These are phyloP conservation scores for Daedalea quercina DNA, from an alignment of 768 basidiomycete species.

Conservation along the genomic window DNA sequence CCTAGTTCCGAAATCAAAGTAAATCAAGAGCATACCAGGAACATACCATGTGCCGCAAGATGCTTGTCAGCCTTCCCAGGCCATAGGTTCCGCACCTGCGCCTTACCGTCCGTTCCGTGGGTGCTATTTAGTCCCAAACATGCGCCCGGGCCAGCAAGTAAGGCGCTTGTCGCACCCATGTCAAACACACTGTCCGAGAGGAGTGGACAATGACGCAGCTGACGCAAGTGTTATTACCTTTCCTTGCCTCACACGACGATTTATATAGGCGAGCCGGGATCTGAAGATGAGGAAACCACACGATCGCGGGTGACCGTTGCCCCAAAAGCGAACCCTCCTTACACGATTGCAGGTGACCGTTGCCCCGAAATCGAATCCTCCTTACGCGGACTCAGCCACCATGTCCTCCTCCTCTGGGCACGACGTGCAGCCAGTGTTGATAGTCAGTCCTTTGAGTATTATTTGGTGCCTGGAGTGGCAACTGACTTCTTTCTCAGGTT, in stretches of 20 bases:
- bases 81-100: neutral
- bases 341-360: too few species aligned
- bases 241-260: neutral
- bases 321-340: too few species aligned
- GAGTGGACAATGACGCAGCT: neutral
- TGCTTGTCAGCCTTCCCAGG: neutral
- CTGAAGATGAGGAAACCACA: neutral
- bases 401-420: neutral
- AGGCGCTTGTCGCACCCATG: neutral
- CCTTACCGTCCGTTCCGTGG: neutral
- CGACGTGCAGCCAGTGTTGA: neutral
- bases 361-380: neutral
- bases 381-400: neutral
- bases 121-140: neutral
- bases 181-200: neutral
- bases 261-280: neutral
- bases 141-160: neutral
- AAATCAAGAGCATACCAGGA: neutral
- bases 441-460: neutral
- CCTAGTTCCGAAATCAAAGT: neutral
- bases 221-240: neutral
- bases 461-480: too few species aligned
- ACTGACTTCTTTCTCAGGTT: constrained; percentile 6
- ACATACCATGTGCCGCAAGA: neutral
- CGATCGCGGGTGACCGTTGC: too few species aligned